Evolutionary conservation across 441 rosid species (phyloP), one percentile per base, ranked within the genome.

Genomic region (Breynia disticha): DNA sequence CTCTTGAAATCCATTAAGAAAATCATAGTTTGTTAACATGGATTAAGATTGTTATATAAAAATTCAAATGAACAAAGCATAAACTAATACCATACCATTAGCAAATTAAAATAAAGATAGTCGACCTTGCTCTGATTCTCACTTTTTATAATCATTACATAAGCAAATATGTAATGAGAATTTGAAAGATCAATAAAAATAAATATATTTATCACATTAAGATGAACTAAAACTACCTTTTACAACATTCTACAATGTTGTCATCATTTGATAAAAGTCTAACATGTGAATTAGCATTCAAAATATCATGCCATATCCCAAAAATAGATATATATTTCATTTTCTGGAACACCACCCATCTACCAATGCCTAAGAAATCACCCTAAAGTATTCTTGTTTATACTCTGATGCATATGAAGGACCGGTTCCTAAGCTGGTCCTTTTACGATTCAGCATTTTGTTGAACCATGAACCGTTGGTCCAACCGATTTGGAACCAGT

Each of bases 261-360:
- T 63, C 65, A 46, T 38, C 13, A 48, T 67, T 19, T 43, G 46
- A 14, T 22, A 68, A 57, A 55, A 63, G 47, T 21, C 59, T 24
- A 41, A 55, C 35, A 28, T 48, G 55, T 10, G 65, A 55, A 24
- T 37, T 22, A 39, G 58, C 3, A 28, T 28, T 44, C 3, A 63
- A 32, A 14, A n/a, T 20, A 16, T 62, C 59, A 39, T 3, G 32
- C 59, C 59, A 63, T 43, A 59, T 50, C 20, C 64, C 61, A 0
- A 39, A 39, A 0, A 32, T 50, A 19, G 17, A 46, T 52, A 55
- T 16, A 49, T 20, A 48, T 6, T 16, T 18, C 51, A 63, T 55
- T 17, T 48, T 43, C 19, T 39, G 61, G 37, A 61, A 48, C 32
- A 39, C 61, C 41, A 61, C 53, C 67, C 71, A 67, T 44, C 44